Conservation (phyloP, 495 filamentous ascomycete species). For the Penicillium nucicola region DNA sequence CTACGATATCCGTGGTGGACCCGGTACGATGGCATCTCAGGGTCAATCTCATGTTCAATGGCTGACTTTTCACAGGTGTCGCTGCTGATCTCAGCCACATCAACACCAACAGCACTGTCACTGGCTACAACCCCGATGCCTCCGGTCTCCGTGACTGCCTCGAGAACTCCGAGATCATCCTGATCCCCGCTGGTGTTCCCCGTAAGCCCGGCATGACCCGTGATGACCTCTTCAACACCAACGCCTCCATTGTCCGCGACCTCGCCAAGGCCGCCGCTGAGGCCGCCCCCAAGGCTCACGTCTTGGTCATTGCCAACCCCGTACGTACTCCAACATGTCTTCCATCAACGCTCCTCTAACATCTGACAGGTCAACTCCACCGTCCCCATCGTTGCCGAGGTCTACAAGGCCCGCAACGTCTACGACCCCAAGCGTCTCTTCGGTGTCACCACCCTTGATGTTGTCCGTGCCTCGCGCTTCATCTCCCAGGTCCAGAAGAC, state of each 20-base stretch:
- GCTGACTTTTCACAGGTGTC: conserved; percentile 63
- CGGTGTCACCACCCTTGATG: conserved; percentile 98
- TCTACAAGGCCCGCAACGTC: conserved; percentile 89
- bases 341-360: neutral
- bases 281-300: conserved; percentile 84
- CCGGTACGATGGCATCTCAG: conserved; percentile 57
- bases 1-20: conserved; percentile 93
- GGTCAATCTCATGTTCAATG: neutral
- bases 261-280: conserved; percentile 94
- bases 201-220: conserved; percentile 99
- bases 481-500: conserved; percentile 87
- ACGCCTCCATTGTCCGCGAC: conserved; percentile 98
- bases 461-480: conserved; percentile 96
- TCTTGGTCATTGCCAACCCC: conserved; percentile 97
- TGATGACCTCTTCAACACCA: conserved; percentile 99
- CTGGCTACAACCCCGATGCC: conserved; percentile 76
- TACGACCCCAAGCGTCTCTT: conserved; percentile 99
- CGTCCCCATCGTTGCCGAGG: conserved; percentile 93
- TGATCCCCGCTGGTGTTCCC: conserved; percentile 97
- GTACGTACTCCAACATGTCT: conserved; percentile 38
- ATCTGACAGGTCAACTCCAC: conserved; percentile 79
- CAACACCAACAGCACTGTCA: conserved; percentile 96
- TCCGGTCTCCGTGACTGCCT: conserved; percentile 73
- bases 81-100: conserved; percentile 96
- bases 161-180: conserved; percentile 84